Evolutionary conservation across 1,139 yeast species (phyloP), one percentile per base, ranked within the genome.

Genomic region (Candida sanyaensis): DNA sequence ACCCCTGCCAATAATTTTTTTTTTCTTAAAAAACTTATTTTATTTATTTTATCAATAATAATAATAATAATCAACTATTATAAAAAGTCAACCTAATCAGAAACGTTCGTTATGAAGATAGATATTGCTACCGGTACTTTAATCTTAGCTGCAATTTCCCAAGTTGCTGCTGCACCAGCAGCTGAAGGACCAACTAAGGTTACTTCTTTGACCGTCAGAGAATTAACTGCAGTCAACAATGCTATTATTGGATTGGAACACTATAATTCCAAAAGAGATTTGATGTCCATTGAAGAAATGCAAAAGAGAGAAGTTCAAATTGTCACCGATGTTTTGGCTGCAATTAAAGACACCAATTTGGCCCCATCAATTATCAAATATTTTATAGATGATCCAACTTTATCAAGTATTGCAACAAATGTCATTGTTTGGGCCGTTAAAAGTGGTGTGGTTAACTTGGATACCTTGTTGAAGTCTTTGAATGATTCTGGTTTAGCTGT

Each of bases 401-500:
- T 75, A 51, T 61, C 65, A 13, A 61, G 64, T 43, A 64, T 68
- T 50, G 66, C 69, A 37, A 58, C 65, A 37, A 46, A 62, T 21
- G 69, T 68, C 30, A 64, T 69, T 51, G 64, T 69, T 36, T 51
- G 54, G 7, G 61, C 65, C 45, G 59, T 75, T 49, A 69, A 73
- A 57, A 60, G 61, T 48, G 75, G 75, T 54, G 41, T 57, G 39
- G 58, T 75, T 50, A 66, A 73, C 54, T 51, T 74, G 53, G 59
- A 60, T 42, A 71, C 78, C 10, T 71, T 75, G 58, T 64, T 74
- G 56, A 70, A 64, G 48, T 69, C 78, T 29, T 68, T 75, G 58
- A 69, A 69, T 54, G 73, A 74, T 49, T 73, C 79, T 37, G 78
- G 78, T 42, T 69, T 75, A 55, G 76, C 77, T 41, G 71, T 64